These are phyloP conservation scores for Cladosporium austrohemisphaericum DNA, from an alignment of 2,329 filamentous ascomycete species.

Conservation along the genomic window DNA sequence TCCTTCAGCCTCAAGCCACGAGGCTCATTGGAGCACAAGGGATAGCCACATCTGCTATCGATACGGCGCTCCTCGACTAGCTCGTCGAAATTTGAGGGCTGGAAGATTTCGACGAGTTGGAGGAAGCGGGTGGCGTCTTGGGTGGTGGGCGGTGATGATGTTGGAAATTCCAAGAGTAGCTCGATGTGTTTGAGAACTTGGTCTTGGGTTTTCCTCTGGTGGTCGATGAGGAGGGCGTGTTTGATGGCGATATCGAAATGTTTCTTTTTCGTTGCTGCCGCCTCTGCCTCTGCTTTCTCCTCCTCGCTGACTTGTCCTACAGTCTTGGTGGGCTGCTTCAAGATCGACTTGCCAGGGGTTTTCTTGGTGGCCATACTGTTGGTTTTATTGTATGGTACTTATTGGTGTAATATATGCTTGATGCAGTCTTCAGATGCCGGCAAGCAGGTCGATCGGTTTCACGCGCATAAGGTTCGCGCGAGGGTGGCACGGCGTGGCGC, in stretches of 20 bases:
- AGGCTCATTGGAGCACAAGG: slow-evolving; percentile 67
- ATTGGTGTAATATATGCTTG: background rate
- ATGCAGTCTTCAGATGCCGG: background rate
- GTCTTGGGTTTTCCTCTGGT: slow-evolving; percentile 73
- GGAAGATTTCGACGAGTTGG: slow-evolving; percentile 66
- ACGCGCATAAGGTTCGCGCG: background rate
- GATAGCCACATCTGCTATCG: slow-evolving; percentile 76
- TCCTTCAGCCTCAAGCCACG: slow-evolving; percentile 44
- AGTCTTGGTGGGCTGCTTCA: slow-evolving; percentile 39
- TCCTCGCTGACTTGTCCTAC: slow-evolving; percentile 22
- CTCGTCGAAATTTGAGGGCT: slow-evolving; percentile 84
- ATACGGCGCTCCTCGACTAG: slow-evolving; percentile 86
- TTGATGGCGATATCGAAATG: slow-evolving; percentile 67
- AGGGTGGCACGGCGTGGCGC: background rate
- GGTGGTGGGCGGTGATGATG: slow-evolving; percentile 46
- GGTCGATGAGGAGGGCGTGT: slow-evolving; percentile 77
- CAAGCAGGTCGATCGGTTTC: background rate
- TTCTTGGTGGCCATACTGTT: slow-evolving; percentile 24
- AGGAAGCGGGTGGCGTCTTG: slow-evolving; percentile 65
- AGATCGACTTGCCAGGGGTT: slow-evolving; percentile 42
- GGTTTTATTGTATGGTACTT: too few relatives aligned
- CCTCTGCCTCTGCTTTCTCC: slow-evolving; percentile 25
- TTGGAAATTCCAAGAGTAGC: slow-evolving; percentile 63
- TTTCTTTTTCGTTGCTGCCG: slow-evolving; percentile 32
- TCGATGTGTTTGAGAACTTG: slow-evolving; percentile 71